Percentiles rank a stretch among this genome's conserved stretches.
Evolutionary conservation across 371 early-diverging fungal genomes (phyloP).

Genomic region (Zopfochytrium polystomum): DNA sequence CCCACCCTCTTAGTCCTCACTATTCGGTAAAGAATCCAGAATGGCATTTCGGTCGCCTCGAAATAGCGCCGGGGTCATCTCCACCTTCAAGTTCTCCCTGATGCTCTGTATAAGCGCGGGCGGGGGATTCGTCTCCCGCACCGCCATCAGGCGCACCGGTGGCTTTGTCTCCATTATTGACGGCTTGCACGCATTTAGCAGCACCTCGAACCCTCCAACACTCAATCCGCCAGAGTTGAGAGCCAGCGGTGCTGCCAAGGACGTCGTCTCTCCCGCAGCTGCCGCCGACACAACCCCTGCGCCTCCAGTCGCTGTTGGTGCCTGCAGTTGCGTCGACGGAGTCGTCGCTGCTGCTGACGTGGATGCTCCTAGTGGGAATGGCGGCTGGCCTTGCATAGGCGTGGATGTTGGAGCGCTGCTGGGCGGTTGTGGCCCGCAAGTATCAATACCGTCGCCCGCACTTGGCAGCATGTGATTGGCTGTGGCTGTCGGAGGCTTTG

Average conservation of each 20-base stretch:
- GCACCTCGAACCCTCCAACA: conserved; percentile 35
- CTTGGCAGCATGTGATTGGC: no score
- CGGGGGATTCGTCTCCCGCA: conserved; percentile 36
- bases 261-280: no score
- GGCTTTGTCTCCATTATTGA: conserved; percentile 39
- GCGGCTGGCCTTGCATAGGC: no score
- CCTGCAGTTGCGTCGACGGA: not conserved
- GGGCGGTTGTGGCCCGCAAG: no score
- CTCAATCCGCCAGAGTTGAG: no score
- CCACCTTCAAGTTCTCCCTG: conserved; percentile 23
- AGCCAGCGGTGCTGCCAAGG: no score
- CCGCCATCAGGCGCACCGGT: conserved; percentile 33
- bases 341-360: not conserved
- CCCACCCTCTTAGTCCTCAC: not conserved
- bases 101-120: conserved; percentile 22
- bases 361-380: no score
- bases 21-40: not conserved
- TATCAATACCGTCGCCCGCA: no score
- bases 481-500: no score
- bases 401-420: no score
- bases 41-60: conserved; percentile 5
- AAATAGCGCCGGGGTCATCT: conserved; percentile 2
- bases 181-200: conserved; percentile 44
- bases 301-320: no score
- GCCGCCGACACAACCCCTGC: no score